These are phyloP conservation scores for Coelastrella sp. DNA, from an alignment of 139 green algal species.

Conservation along the genomic window DNA sequence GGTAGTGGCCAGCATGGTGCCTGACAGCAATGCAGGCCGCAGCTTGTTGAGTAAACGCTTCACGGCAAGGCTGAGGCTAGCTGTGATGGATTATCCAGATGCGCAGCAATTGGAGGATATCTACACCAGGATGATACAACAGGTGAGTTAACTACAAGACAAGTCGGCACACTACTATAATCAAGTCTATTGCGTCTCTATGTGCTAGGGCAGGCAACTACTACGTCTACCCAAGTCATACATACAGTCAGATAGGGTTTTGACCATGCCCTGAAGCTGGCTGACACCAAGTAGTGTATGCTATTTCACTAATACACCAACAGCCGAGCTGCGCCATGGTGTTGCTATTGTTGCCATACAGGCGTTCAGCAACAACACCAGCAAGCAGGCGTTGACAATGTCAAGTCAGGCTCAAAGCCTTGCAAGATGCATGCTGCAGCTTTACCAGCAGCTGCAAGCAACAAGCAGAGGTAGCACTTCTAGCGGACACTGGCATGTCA, in stretches of 20 bases:
- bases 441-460: slow-evolving; percentile 63
- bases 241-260: too few relatives aligned
- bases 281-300: too few relatives aligned
- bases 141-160: slow-evolving; percentile 29
- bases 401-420: slow-evolving; percentile 46
- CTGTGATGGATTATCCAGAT: slow-evolving; percentile 63
- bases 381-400: slow-evolving; percentile 1
- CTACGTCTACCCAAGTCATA: too few relatives aligned
- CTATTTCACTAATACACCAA: background rate
- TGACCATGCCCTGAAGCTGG: too few relatives aligned
- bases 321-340: too few relatives aligned
- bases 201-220: too few relatives aligned
- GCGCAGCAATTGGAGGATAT: slow-evolving; percentile 64
- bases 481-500: slow-evolving; percentile 62
- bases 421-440: slow-evolving; percentile 68
- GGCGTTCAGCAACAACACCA: background rate
- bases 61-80: slow-evolving; percentile 68
- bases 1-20: slow-evolving; percentile 80
- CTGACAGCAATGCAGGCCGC: slow-evolving; percentile 68
- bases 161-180: background rate
- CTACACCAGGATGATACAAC: slow-evolving; percentile 60
- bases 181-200: background rate
- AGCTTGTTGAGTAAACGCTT: slow-evolving; percentile 74
- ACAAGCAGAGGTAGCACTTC: background rate
- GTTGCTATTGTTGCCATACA: background rate